Evolutionary conservation across 805 yeast genomes (phyloP).

Genomic region (Maudiozyma pseudohumilis): DNA sequence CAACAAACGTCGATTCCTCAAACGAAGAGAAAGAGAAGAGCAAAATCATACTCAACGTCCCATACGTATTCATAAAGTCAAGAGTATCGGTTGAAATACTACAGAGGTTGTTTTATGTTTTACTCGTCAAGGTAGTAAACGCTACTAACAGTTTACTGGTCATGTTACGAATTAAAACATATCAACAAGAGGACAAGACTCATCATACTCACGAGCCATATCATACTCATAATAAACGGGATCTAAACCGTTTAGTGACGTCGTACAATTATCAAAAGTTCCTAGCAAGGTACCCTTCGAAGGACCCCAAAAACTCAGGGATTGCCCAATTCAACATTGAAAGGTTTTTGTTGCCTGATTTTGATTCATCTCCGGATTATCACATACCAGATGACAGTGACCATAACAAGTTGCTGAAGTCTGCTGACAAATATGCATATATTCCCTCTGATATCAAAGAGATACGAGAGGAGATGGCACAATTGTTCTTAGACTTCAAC

Average conservation of each 20-base stretch:
- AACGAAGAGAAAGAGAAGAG: background rate
- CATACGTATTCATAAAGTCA: background rate
- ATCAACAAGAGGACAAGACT: background rate
- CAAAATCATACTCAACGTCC: background rate
- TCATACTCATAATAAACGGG: slow-evolving; percentile 4
- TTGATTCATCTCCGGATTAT: slow-evolving; percentile 23
- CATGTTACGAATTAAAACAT: too few relatives aligned
- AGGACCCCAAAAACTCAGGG: slow-evolving; percentile 7
- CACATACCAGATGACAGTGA: slow-evolving; percentile 9
- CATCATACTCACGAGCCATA: background rate
- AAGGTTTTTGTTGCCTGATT: slow-evolving; percentile 15
- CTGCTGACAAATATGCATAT: slow-evolving; percentile 3
- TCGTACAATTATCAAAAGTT: slow-evolving; percentile 20
- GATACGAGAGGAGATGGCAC: slow-evolving; percentile 7
- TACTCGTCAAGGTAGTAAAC: background rate
- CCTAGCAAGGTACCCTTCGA: slow-evolving; percentile 6
- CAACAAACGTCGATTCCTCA: background rate
- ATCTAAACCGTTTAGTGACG: slow-evolving; percentile 18
- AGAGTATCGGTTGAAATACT: background rate
- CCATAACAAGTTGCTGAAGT: background rate
- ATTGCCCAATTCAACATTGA: slow-evolving; percentile 7
- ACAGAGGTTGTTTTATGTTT: background rate
- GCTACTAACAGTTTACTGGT: background rate
- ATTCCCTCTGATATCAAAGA: slow-evolving; percentile 1
- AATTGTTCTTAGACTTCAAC: slow-evolving; percentile 4